phyloP scores from a whole-genome alignment of 2,329 filamentous ascomycete species.

The Aspergillus cejpii region DNA sequence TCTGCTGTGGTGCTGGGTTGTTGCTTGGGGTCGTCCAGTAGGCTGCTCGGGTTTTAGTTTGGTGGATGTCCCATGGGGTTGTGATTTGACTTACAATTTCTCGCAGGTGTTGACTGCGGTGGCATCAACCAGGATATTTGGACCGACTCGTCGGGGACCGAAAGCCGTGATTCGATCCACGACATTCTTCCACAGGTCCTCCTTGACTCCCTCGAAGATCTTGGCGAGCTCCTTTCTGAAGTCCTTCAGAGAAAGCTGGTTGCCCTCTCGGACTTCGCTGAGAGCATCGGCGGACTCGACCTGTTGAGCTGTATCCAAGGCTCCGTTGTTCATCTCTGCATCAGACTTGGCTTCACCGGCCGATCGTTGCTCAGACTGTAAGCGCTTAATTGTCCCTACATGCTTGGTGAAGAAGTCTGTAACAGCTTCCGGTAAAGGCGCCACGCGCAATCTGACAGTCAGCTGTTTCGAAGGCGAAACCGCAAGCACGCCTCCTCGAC shows the following conservation, averaged over 20 bases:
- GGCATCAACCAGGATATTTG: slow-evolving; percentile 81
- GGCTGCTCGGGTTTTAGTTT: slow-evolving; percentile 19
- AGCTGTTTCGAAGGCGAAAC: slow-evolving; percentile 81
- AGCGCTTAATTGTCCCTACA: slow-evolving; percentile 65
- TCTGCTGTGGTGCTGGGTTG: slow-evolving; percentile 22
- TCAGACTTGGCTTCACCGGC: slow-evolving; percentile 39
- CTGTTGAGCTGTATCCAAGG: slow-evolving; percentile 35
- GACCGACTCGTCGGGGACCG: slow-evolving; percentile 74
- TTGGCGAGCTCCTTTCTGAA: slow-evolving; percentile 65
- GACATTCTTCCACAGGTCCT: slow-evolving; percentile 65
- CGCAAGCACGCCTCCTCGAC: slow-evolving; percentile 69
- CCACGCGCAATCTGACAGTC: slow-evolving; percentile 66
- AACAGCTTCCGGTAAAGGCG: slow-evolving; percentile 68
- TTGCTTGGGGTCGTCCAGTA: slow-evolving; percentile 35
- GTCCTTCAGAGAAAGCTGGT: slow-evolving; percentile 63
- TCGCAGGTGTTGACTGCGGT: slow-evolving; percentile 66
- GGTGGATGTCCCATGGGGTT: neutral
- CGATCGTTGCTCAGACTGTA: slow-evolving; percentile 65
- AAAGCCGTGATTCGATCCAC: slow-evolving; percentile 84
- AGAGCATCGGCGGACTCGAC: slow-evolving; percentile 44
- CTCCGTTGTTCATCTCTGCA: slow-evolving; percentile 33
- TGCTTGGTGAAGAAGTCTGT: slow-evolving; percentile 84
- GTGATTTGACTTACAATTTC: slow-evolving; percentile 55
- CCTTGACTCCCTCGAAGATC: slow-evolving; percentile 63
- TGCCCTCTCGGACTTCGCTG: slow-evolving; percentile 53